Evolutionary conservation across 495 filamentous ascomycete genomes (phyloP), one percentile per base, ranked within the genome.

Genomic region (Penicillium diatomitis): DNA sequence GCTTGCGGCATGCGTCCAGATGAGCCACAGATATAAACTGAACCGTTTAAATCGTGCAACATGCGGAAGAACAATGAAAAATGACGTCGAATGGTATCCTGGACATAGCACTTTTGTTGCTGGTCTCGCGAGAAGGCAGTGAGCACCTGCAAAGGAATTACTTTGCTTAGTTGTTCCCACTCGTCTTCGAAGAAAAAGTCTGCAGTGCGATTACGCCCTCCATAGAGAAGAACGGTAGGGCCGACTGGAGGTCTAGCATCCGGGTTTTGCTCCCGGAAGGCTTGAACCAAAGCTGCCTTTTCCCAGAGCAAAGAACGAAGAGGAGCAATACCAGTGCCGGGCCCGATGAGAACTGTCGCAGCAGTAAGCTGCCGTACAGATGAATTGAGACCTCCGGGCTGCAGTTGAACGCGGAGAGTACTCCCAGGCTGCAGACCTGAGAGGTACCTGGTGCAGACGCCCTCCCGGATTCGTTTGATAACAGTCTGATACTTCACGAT

Each of bases 401-500:
- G 79, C 10, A 90, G 57, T 5, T 72, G 69, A 6, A 95, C 70
- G 8, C 57, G 66, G 20, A 94, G 60, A 1, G 62, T 56, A 8
- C 81, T 84, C 2, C 80, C 81, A 2, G 69, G 60, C 4, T 52
- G 56, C 0, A 97, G 74, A 2, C 74, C 69, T 4, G 85, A 76
- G 30, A 97, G 70, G 59, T 94, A 97, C 10, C 86, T 80, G 10
- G 92, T 94, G 61, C 90, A 96, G 36, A 97, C 84, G 0, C 92
- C 92, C 58, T 92, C 79, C 12, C 94, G 76, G 3, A 86, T 83
- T 46, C 84, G 84, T 61, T 87, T 88, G 52, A 97, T 84, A 9
- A 95, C 83, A 3, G 90, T 95, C 40, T 81, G 78, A 63, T 95
- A 97, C 55, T 90, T 87, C 39, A 96, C 89, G 31, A 96, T 82